A percentile compares a stretch with the other conserved stretches of the same genome.
phyloP scores from a whole-genome alignment of 2,329 filamentous ascomycete genomes.

The Trichoderma simmonsii region DNA sequence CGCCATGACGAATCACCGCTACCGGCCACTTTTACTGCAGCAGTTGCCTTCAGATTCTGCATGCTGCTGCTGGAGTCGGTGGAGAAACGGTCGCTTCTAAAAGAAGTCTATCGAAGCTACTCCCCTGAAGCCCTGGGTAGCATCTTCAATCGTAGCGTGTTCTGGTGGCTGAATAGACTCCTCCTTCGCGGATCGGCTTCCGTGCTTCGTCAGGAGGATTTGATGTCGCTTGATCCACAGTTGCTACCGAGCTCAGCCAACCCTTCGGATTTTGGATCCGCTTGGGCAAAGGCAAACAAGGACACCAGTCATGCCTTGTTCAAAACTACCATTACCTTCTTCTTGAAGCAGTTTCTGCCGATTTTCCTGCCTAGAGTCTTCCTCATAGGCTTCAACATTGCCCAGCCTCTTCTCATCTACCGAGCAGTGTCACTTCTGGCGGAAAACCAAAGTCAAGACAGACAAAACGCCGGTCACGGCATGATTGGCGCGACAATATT shows the following conservation, averaged over 20 bases:
- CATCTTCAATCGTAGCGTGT: slow-evolving; percentile 30
- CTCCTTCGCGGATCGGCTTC: slow-evolving; percentile 28
- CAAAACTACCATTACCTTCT: too few relatives aligned
- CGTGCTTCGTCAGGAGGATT: slow-evolving; percentile 24
- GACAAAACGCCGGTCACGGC: slow-evolving; percentile 33
- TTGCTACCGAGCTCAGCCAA: neutral
- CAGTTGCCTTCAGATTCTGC: slow-evolving; percentile 24
- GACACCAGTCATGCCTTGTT: neutral
- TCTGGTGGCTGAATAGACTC: slow-evolving; percentile 33
- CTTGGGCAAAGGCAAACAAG: neutral
- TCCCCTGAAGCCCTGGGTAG: slow-evolving; percentile 33
- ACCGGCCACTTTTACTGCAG: neutral
- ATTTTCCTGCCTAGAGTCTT: neutral
- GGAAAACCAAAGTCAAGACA: slow-evolving; percentile 21
- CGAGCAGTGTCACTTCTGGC: slow-evolving; percentile 28
- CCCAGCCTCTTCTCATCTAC: slow-evolving; percentile 43
- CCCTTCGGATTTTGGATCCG: neutral
- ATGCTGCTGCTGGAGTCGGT: slow-evolving; percentile 31
- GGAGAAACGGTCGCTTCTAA: slow-evolving; percentile 28
- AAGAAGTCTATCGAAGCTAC: slow-evolving; percentile 21
- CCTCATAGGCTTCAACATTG: slow-evolving; percentile 22
- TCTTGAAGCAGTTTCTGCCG: neutral
- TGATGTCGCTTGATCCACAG: neutral
- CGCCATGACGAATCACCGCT: neutral
- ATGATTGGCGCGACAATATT: slow-evolving; percentile 39